Base-by-base conservation (phyloP, 345 rosid genomes). In the Corchorus olitorius region DNA sequence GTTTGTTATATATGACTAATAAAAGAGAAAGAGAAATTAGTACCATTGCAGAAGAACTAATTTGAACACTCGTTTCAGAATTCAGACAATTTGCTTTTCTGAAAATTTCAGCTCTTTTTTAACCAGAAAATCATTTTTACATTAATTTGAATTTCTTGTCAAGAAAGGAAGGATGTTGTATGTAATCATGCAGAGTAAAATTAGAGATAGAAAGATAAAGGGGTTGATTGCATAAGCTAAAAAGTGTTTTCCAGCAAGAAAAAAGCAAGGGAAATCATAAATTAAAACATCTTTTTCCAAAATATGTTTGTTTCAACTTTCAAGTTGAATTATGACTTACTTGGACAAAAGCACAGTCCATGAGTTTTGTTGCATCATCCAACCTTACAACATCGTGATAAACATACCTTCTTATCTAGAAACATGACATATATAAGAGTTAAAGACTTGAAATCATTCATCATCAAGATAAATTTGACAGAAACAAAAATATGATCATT, bases 381-480 rank as follows among this genome's bases (percentile, higher is more conserved):
- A 94, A 52, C 65, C 92, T 85, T 50, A 94, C 65, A 55, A 94
- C 98, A 72, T 94, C 98, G 16, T 88, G 81, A 50, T 94, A 94
- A 27, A 94, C 94, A 75, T 94, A 94, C 76, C 98, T 89, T 75
- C 98, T 88, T 76, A 94, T 87, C 97, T 94, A 1, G 91, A 56
- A 79, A 80, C 68, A 76, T 1, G 7, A 56, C 16, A 41, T n/a
- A n/a, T n/a, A n/a, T 27, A 65, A 3, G 1, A 19, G 58, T 39
- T 1, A 17, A 8, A 27, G 66, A 43, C 22, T 10, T 17, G 37
- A 20, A 16, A 8, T 34, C 17, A 1, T 63, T 27, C 1, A 13
- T 16, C 43, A 9, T n/a, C 5, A 39, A 33, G 22, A 39, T 39
- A 39, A 12, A 69, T 15, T 45, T 33, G 8, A 13, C 49, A 61